A percentile compares a stretch with the other conserved stretches of the same genome.
phyloP scores from a whole-genome alignment of 2,329 filamentous ascomycete species.

The Nothopassalora personata region DNA sequence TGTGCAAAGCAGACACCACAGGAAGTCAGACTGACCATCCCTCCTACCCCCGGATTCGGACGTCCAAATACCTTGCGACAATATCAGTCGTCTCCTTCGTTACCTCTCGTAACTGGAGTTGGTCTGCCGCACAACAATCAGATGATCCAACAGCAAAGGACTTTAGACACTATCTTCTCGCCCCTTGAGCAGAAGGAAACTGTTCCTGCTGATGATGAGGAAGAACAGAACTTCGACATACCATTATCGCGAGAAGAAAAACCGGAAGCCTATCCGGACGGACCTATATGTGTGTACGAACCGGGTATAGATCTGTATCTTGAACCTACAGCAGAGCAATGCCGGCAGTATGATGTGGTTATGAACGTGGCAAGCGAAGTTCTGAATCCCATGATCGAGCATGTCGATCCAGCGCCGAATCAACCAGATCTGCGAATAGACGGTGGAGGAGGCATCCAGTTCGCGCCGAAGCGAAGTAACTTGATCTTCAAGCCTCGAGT shows the following conservation, averaged over 20 bases:
- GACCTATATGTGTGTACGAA: conserved; percentile 75
- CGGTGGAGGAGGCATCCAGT: conserved; percentile 32
- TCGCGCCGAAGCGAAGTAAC: conserved; percentile 25
- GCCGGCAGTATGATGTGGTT: conserved; percentile 71
- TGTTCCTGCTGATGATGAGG: conserved; percentile 38
- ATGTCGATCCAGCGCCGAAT: conserved; percentile 11
- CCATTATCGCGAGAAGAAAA: conserved; percentile 62
- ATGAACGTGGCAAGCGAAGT: conserved; percentile 83
- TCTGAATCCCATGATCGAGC: conserved; percentile 60
- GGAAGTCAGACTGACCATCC: conserved; percentile 53
- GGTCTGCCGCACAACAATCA: conserved; percentile 12
- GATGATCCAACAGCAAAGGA: conserved; percentile 10
- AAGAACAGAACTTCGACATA: conserved; percentile 49
- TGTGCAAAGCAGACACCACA: conserved; percentile 55
- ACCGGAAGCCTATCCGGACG: conserved; percentile 74
- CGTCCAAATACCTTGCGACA: conserved; percentile 51
- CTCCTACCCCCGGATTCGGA: conserved; percentile 52
- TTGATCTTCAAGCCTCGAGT: not conserved
- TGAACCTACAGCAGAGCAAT: conserved; percentile 73
- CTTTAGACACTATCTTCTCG: conserved; percentile 30
- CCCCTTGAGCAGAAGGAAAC: conserved; percentile 19
- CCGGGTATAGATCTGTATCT: conserved; percentile 73
- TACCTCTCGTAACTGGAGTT: conserved; percentile 50
- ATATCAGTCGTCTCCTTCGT: conserved; percentile 57
- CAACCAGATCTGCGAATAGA: conserved; percentile 32